Evolutionary conservation across 345 rosid species (phyloP).

Genomic region (Melaleuca alternifolia): DNA sequence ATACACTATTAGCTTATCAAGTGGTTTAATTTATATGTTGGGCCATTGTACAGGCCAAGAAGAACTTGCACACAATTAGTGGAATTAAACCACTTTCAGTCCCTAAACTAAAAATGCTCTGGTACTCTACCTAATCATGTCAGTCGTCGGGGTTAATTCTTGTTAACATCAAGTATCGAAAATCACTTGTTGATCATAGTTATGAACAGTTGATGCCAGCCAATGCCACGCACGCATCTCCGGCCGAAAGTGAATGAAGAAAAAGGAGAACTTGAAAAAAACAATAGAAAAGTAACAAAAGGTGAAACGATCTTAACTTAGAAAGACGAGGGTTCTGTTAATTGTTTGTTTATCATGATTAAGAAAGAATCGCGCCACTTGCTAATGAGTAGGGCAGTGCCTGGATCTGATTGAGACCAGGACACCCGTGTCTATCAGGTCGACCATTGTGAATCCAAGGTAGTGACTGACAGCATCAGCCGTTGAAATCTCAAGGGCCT

Average conservation of each 20-base stretch:
- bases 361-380: not conserved
- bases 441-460: not conserved
- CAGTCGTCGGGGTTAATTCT: not conserved
- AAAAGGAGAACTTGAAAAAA: not conserved
- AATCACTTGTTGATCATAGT: not conserved
- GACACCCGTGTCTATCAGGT: not conserved
- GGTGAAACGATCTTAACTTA: not conserved
- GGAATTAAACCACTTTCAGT: not conserved
- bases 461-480: not conserved
- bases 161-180: not conserved
- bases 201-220: not conserved
- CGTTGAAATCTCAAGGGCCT: not conserved
- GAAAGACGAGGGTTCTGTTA: not conserved
- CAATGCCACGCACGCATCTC: not conserved
- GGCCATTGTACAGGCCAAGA: not conserved
- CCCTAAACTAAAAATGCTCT: not conserved
- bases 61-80: not conserved
- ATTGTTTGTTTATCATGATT: not conserved
- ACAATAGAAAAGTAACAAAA: not conserved
- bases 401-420: not conserved
- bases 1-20: not conserved
- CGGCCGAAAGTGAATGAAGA: not conserved
- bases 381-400: not conserved
- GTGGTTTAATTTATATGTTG: not conserved
- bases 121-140: not conserved